phyloP scores from a whole-genome alignment of 768 basidiomycete genomes.

The Tricholoma furcatifolium region DNA sequence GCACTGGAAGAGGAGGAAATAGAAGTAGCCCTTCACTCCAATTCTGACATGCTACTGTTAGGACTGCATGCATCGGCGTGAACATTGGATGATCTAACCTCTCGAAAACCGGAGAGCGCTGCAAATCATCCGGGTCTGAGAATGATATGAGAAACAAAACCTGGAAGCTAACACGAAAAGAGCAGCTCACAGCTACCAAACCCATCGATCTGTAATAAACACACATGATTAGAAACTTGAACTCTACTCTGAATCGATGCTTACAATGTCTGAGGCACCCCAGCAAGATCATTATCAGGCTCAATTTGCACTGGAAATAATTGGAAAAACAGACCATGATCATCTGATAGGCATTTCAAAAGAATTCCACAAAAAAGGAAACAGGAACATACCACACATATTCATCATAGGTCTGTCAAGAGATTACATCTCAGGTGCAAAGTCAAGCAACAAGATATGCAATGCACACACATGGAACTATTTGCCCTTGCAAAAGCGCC shows the following conservation, averaged over 20 bases:
- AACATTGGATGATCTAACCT: conserved; percentile 40
- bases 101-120: conserved; percentile 69
- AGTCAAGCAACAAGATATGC: conserved; percentile 2
- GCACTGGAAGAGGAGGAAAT: conserved; percentile 92
- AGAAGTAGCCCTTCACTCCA: conserved; percentile 85
- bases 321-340: conserved; percentile 59
- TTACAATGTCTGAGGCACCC: conserved; percentile 20
- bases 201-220: conserved; percentile 61
- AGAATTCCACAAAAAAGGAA: background rate
- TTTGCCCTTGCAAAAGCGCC: conserved; percentile 93
- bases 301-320: background rate
- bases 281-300: background rate
- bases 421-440: conserved; percentile 1
- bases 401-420: conserved; percentile 75
- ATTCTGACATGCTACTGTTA: conserved; percentile 45
- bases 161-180: background rate
- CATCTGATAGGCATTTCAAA: conserved; percentile 45
- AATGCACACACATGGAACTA: conserved; percentile 72
- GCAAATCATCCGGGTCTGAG: conserved; percentile 79
- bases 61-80: background rate
- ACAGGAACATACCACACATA: conserved; percentile 63
- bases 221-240: background rate
- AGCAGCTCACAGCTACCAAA: conserved; percentile 77
- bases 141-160: background rate
- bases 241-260: conserved; percentile 13